Conservation (phyloP, 805 yeast genomes). For the Ogataea kodamae region DNA sequence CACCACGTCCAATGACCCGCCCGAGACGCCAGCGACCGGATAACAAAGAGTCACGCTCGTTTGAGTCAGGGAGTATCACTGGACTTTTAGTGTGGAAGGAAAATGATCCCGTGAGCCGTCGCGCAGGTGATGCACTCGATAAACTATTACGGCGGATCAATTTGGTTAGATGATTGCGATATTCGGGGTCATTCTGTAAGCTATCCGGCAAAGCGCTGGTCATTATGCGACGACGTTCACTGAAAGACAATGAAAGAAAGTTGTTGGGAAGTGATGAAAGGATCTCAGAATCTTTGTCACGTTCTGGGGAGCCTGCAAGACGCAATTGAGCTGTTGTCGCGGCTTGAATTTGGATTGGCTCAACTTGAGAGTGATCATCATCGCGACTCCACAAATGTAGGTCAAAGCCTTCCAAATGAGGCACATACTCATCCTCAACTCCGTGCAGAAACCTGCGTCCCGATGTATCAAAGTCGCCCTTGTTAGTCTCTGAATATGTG, state of each 20-base stretch:
- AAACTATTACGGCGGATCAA: slow-evolving; percentile 28
- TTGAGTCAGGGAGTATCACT: slow-evolving; percentile 26
- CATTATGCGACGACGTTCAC: slow-evolving; percentile 42
- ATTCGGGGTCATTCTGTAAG: slow-evolving; percentile 27
- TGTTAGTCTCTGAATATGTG: slow-evolving; percentile 61
- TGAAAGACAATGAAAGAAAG: slow-evolving; percentile 49
- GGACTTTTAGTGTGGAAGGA: slow-evolving; percentile 13
- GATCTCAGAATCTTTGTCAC: slow-evolving; percentile 39
- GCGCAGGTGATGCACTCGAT: slow-evolving; percentile 24
- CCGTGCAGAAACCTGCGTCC: slow-evolving; percentile 37
- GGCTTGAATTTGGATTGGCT: slow-evolving; percentile 28
- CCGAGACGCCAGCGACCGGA: slow-evolving; percentile 56
- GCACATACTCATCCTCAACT: slow-evolving; percentile 73
- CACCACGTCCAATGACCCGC: slow-evolving; percentile 79
- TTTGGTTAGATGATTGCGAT: slow-evolving; percentile 31
- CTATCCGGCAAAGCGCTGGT: slow-evolving; percentile 28
- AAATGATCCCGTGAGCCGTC: slow-evolving; percentile 21
- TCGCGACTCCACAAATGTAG: slow-evolving; percentile 18
- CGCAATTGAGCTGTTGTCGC: slow-evolving; percentile 16
- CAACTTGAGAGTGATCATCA: slow-evolving; percentile 23
- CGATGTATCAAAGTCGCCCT: slow-evolving; percentile 51
- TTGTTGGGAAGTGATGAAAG: slow-evolving; percentile 45
- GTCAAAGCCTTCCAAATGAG: slow-evolving; percentile 48
- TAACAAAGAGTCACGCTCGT: slow-evolving; percentile 67
- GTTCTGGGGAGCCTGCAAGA: slow-evolving; percentile 28